Base-by-base conservation (phyloP, 2,329 filamentous ascomycete species). In the Hymenoscyphus occultus region DNA sequence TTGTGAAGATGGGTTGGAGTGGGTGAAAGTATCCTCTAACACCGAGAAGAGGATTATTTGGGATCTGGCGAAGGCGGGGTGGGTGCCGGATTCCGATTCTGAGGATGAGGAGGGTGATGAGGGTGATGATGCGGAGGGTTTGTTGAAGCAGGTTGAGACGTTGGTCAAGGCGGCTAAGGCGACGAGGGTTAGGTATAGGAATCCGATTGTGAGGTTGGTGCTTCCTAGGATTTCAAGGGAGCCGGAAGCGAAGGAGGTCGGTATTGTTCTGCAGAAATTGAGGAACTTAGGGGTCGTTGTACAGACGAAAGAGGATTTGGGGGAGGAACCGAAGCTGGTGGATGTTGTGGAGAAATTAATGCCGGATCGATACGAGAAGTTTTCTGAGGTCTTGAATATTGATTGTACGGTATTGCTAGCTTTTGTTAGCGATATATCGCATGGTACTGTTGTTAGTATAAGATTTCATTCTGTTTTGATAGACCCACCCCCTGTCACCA, bases 1-100 rank as follows among this genome's bases (percentile, higher is more conserved):
- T 32, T 82, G 85, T 1, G 79, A 85, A 64, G 82, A 85, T 73
- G 88, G 88, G 12, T 76, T 81, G 64, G 82, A 86, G 71, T 91
- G 88, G 89, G 82, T 88, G 62, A 90, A 90, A 74, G 83, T 91
- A 1, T 89, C 86, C 5, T 88, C 86, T 4, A 78, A 89, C 31
- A 88, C 85, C 0, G 84, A 89, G 68, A 85, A 82, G 65, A 80
- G 87, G 61, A 77, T 91, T 39, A 76, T 90, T 19, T 88, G 88
- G 72, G 88, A 91, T 70, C 81, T 90, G 68, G 88, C 89, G 3
- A 89, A 90, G 74, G 82, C 87, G 65, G 87, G 88, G 12, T 89
- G 86, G 83, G 83, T 86, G 69, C 76, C 67, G 13, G 76, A 75
- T 56, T 79, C 78, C 63, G 79, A 76, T 12, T 75, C 75, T 39